Evolutionary conservation across 371 early-diverging fungal species (phyloP), one percentile per base, ranked within the genome.

Genomic region (Apophysomyces sp.): DNA sequence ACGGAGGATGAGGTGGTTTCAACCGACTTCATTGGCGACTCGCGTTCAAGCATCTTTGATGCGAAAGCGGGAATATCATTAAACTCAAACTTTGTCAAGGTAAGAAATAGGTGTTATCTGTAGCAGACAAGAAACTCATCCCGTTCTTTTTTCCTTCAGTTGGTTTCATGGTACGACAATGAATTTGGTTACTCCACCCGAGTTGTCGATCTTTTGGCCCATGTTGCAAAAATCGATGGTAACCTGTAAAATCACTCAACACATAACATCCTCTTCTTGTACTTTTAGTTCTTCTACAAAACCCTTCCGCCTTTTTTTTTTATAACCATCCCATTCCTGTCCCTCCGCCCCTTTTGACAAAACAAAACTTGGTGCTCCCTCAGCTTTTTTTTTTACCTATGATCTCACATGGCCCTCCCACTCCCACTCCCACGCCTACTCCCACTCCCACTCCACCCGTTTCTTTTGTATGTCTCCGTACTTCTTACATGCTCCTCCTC

Each of bases 1-100:
- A 98, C 99, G 55, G 92, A 93, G 65, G 99, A 99, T 77, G 90
- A 93, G 36, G 97, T 99, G 52, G 99, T 99, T 63, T 97, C 98
- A 53, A 85, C 87, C 60, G 99, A 99, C 80, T 98, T 98, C 79
- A 84, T 94, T 71, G 92, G 95, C 58, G 94, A 94, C 82, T 68
- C 84, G 27, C 92, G 84, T 83, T 94, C 95, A 52, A 93, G 91
- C 73, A 92, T 98, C 81, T 94, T 99, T 68, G 99, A 99, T 81
- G 90, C 94, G 71, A 89, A 91, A 73, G 99, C 99, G 61, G 98
- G 98, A 76, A 99, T 99, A 65, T 89, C 93, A 44, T 86, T 99
- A 60, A 97, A 93, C 71, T 86, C 92, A 70, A 94, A 89, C 64
- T 99, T 99, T 82, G 96, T 99, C 83, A 99, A 99, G 63, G 61